A percentile compares a stretch with the other conserved stretches of the same genome.
These are phyloP conservation scores for Cucurbita moschata DNA, from an alignment of 306 rosid genomes.

Conservation along the genomic window DNA sequence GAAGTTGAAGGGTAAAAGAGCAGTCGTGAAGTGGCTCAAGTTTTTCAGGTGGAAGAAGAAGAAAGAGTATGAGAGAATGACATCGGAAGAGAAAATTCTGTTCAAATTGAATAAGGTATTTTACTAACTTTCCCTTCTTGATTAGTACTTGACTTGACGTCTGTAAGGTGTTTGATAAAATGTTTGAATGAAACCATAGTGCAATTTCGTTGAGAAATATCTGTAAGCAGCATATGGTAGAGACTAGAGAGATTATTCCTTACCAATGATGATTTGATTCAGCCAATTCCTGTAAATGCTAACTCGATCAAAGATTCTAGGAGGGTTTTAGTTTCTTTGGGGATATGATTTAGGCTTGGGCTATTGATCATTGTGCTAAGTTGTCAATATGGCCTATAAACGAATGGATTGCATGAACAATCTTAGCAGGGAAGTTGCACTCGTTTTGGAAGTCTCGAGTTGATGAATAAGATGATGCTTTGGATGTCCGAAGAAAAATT, in stretches of 20 bases:
- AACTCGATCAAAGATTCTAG: background rate
- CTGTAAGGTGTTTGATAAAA: background rate
- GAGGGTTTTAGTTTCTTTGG: background rate
- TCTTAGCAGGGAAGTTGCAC: background rate
- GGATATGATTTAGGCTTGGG: background rate
- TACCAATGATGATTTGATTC: background rate
- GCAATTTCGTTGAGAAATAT: background rate
- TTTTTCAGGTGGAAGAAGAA: constrained; percentile 70
- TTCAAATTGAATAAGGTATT: constrained; percentile 54
- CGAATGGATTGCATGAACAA: background rate
- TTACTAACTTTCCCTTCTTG: background rate
- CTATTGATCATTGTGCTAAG: background rate
- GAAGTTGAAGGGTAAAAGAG: constrained; percentile 75
- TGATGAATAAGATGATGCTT: background rate
- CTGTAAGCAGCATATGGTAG: background rate
- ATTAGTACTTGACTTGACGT: background rate
- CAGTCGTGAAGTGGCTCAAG: constrained; percentile 85
- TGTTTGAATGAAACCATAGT: background rate
- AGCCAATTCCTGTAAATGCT: background rate
- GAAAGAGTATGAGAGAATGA: constrained; percentile 74
- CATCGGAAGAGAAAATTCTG: constrained; percentile 57
- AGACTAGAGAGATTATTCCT: background rate
- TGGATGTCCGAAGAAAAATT: background rate
- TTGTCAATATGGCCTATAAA: background rate
- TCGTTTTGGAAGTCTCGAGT: background rate